Evolutionary conservation across 257 asterid genomes (phyloP).

Genomic region (Henckelia pumila): DNA sequence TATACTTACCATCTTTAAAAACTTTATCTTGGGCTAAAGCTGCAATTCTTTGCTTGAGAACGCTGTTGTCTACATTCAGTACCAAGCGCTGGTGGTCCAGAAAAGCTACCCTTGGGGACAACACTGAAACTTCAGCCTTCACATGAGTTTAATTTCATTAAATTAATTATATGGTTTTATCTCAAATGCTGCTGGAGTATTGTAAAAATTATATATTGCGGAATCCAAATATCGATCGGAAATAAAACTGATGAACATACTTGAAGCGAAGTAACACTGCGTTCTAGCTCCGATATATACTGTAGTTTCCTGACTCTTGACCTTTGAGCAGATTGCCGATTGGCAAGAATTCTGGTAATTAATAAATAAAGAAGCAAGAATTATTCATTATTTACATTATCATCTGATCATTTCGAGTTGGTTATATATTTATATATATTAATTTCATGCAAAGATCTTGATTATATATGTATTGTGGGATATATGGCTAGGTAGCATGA

Average conservation of each 20-base stretch:
- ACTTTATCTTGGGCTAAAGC: slow-evolving; percentile 93
- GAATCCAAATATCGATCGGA: too few species aligned
- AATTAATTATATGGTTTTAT: background rate
- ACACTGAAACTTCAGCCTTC: slow-evolving; percentile 88
- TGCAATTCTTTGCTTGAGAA: slow-evolving; percentile 90
- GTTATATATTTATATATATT: too few species aligned
- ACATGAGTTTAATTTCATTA: slow-evolving; percentile 16
- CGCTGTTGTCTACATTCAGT: slow-evolving; percentile 80
- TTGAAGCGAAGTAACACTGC: slow-evolving; percentile 81
- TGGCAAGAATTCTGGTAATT: slow-evolving; percentile 70
- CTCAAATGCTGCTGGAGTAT: too few species aligned
- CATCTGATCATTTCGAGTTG: too few species aligned
- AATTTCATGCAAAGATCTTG: background rate
- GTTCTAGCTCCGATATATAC: slow-evolving; percentile 88
- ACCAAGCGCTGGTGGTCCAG: slow-evolving; percentile 92
- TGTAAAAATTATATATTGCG: too few species aligned
- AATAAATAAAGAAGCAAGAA: too few species aligned
- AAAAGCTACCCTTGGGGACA: slow-evolving; percentile 91
- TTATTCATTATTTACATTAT: too few species aligned
- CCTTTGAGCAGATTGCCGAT: slow-evolving; percentile 94
- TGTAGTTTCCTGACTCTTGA: slow-evolving; percentile 90
- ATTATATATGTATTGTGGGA: background rate
- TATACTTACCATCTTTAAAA: slow-evolving; percentile 92
- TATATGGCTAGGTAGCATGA: background rate
- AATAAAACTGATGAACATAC: slow-evolving; percentile 31